Conservation (phyloP, 345 rosid genomes). For the Bruguiera gymnorhiza region DNA sequence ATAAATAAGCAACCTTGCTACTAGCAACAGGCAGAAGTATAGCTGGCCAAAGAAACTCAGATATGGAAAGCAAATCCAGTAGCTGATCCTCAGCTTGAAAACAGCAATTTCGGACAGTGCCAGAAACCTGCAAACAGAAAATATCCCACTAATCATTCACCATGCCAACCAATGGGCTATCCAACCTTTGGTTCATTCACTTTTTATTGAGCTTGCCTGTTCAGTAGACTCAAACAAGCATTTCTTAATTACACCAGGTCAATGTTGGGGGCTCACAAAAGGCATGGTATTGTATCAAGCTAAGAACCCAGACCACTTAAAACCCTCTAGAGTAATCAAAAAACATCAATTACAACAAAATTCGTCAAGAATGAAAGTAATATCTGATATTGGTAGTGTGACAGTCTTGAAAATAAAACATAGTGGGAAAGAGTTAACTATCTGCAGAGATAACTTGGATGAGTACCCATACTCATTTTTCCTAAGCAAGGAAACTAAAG, state of each 20-base stretch:
- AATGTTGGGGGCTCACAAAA: neutral
- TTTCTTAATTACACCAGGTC: neutral
- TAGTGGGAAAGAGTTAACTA: too few species aligned
- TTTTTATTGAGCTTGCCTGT: neutral
- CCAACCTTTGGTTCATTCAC: slow-evolving; percentile 10
- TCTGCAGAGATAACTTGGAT: too few species aligned
- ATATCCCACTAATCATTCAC: slow-evolving; percentile 7
- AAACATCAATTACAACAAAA: too few species aligned
- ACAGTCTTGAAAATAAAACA: too few species aligned
- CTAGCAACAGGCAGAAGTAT: slow-evolving; percentile 93
- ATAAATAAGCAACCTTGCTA: slow-evolving; percentile 47
- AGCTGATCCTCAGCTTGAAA: slow-evolving; percentile 89
- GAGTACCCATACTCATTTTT: too few species aligned
- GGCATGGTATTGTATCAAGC: too few species aligned
- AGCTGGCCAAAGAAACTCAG: slow-evolving; percentile 95
- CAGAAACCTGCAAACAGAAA: slow-evolving; percentile 57
- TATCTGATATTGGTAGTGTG: too few species aligned
- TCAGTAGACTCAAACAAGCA: neutral
- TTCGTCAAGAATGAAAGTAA: too few species aligned
- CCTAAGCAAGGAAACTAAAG: neutral
- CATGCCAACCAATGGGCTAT: slow-evolving; percentile 2
- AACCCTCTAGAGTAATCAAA: too few species aligned
- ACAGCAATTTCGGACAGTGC: slow-evolving; percentile 83
- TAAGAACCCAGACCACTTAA: too few species aligned
- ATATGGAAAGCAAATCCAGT: slow-evolving; percentile 68